Percentiles rank a stretch among this genome's conserved stretches.
Conservation (phyloP, 2,329 filamentous ascomycete species). For the Tolypocladium inflatum region DNA sequence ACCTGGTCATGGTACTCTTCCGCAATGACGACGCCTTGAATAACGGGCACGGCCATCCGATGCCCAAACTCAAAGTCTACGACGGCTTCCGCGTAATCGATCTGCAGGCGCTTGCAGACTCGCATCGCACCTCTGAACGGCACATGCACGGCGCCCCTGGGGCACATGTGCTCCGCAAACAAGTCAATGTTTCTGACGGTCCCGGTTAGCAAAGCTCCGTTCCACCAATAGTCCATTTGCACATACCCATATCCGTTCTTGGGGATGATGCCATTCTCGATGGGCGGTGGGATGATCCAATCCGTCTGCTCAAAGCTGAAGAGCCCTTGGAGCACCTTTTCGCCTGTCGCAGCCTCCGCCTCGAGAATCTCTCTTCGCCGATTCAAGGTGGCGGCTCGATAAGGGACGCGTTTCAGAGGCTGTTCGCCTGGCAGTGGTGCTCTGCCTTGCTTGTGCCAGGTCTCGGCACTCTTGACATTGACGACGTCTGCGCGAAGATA, state of each 20-base stretch:
- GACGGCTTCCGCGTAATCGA: conserved; percentile 90
- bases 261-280: conserved; percentile 75
- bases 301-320: conserved; percentile 82
- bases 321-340: conserved; percentile 78
- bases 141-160: conserved; percentile 71
- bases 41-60: conserved; percentile 85
- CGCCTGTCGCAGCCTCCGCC: conserved; percentile 66
- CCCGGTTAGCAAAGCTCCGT: conserved; percentile 10
- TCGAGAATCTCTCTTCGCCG: conserved; percentile 85
- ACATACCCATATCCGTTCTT: conserved; percentile 76
- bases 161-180: conserved; percentile 90
- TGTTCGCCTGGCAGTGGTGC: conserved; percentile 59
- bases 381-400: conserved; percentile 81
- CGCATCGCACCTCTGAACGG: conserved; percentile 67
- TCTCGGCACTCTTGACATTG: conserved; percentile 82
- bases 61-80: conserved; percentile 95
- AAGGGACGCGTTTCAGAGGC: conserved; percentile 79
- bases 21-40: conserved; percentile 83
- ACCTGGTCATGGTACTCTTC: conserved; percentile 67
- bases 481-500: conserved; percentile 73
- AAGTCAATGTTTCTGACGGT: conserved; percentile 70
- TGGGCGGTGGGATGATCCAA: conserved; percentile 88
- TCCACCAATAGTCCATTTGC: background rate
- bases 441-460: conserved; percentile 95
- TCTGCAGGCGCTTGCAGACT: conserved; percentile 72